These are phyloP conservation scores for Termitomyces sp. DNA, from an alignment of 768 basidiomycete genomes.

Conservation along the genomic window DNA sequence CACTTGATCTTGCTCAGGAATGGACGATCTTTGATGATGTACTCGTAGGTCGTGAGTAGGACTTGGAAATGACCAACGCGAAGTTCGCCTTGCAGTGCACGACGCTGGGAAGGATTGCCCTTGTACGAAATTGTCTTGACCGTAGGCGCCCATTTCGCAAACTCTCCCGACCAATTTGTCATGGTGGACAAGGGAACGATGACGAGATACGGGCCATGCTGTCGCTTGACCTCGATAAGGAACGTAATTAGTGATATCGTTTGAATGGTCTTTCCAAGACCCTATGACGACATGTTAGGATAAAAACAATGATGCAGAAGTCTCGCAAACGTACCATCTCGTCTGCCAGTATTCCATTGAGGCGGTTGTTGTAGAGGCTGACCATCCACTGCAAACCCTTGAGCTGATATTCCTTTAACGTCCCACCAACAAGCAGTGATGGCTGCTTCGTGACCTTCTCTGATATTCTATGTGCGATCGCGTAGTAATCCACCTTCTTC, in stretches of 20 bases:
- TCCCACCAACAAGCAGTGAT: conserved; percentile 75
- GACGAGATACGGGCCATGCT: conserved; percentile 93
- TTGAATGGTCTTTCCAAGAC: conserved; percentile 94
- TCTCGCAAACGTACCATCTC: conserved; percentile 63
- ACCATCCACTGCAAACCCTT: conserved; percentile 99
- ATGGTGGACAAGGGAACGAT: conserved; percentile 95
- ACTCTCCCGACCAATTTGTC: conserved; percentile 97
- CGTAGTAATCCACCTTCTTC: conserved; percentile 91
- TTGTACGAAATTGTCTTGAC: conserved; percentile 85
- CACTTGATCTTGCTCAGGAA: conserved; percentile 87
- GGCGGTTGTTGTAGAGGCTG: conserved; percentile 91
- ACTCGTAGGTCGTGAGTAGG: conserved; percentile 91
- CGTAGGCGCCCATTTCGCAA: conserved; percentile 92
- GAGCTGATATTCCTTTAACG: conserved; percentile 91
- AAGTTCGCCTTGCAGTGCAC: conserved; percentile 72
- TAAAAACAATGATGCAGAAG: neutral
- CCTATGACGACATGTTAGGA: conserved; percentile 39
- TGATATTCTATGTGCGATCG: conserved; percentile 87
- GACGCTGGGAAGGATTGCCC: conserved; percentile 82
- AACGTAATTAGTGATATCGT: conserved; percentile 94
- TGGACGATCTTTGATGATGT: conserved; percentile 97
- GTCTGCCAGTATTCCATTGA: conserved; percentile 93
- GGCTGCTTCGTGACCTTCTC: conserved; percentile 83
- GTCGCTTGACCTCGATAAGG: conserved; percentile 86
- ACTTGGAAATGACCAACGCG: conserved; percentile 86